Base-by-base conservation (phyloP, 2,329 filamentous ascomycete genomes). In the Balansia obtecta region DNA sequence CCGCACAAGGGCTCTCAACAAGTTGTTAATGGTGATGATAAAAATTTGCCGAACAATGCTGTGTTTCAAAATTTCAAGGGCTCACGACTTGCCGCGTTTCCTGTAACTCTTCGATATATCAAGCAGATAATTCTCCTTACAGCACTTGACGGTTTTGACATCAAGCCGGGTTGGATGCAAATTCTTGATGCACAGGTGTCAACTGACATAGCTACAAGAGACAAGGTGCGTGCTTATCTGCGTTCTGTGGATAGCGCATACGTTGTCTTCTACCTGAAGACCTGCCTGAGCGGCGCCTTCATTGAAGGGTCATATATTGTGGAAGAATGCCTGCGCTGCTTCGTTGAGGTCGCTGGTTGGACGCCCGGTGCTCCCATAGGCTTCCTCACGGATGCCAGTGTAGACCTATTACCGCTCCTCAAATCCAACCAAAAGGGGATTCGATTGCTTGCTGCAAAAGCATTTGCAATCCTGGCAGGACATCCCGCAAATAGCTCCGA, bases 101-200 rank as follows among this genome's bases (percentile, higher is more conserved):
- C 82, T 0, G 70, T 82, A n/a, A 80, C 86, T 1, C 71, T 93
- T 27, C 74, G 74, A 5, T 94, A 89, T 58, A 81, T 81, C 58
- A 74, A 71, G 54, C 68, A 73, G 20, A 73, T 79, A 2, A 60
- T 81, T 50, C 69, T 79, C 42, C 65, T 80, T 2, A 60, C 70
- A 1, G 75, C 74, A 0, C 63, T 79, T 2, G 61, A 66, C 39
- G 66, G 75, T 46, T 71, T 75, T 50, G 74, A 77, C 10, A 64
- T 88, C 22, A 85, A 91, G 57, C 81, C 85, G 44, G 86, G 91
- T 54, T 97, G 93, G 93, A 85, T 89, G 62, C 75, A 83, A 44
- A 84, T 85, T 56, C 72, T 97, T 2, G 85, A 90, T 56, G 79
- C 82, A 1, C 74, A 85, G 7, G 73, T 93, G 32, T 76, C 81